phyloP scores from a whole-genome alignment of 371 early-diverging fungal species.

The Coemansia sp. region DNA sequence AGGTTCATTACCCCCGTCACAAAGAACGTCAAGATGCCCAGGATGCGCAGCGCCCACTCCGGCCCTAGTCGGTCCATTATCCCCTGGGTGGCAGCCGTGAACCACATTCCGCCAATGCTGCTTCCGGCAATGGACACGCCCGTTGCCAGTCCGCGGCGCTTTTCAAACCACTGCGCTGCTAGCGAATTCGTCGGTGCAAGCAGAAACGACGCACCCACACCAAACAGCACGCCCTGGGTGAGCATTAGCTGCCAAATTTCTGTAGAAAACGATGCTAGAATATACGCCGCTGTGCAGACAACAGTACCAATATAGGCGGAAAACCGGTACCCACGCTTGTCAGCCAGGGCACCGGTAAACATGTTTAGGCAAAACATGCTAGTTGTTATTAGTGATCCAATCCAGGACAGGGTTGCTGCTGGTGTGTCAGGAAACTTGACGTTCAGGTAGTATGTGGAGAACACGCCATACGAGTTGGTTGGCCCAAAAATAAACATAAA shows the following conservation, averaged over 20 bases:
- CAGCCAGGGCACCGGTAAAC: conserved; percentile 55
- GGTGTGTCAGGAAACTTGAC: conserved; percentile 23
- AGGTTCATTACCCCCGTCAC: conserved; percentile 53
- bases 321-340: conserved; percentile 56
- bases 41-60: conserved; percentile 65
- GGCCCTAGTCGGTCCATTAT: conserved; percentile 58
- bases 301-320: conserved; percentile 52
- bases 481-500: conserved; percentile 47
- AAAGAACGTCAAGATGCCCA: conserved; percentile 59
- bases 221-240: conserved; percentile 69
- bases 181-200: conserved; percentile 68
- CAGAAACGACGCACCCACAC: conserved; percentile 65
- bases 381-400: conserved; percentile 37
- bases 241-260: conserved; percentile 68
- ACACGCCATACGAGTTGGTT: conserved; percentile 46
- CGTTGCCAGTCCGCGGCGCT: conserved; percentile 65
- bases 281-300: conserved; percentile 56
- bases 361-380: conserved; percentile 48
- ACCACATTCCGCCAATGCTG: conserved; percentile 65
- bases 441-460: conserved; percentile 51
- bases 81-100: conserved; percentile 60
- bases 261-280: conserved; percentile 63
- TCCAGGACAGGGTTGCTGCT: conserved; percentile 42
- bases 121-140: conserved; percentile 73
- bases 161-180: conserved; percentile 69